Base-by-base conservation (phyloP, 2,329 filamentous ascomycete species). In the Cladosporium sp. region DNA sequence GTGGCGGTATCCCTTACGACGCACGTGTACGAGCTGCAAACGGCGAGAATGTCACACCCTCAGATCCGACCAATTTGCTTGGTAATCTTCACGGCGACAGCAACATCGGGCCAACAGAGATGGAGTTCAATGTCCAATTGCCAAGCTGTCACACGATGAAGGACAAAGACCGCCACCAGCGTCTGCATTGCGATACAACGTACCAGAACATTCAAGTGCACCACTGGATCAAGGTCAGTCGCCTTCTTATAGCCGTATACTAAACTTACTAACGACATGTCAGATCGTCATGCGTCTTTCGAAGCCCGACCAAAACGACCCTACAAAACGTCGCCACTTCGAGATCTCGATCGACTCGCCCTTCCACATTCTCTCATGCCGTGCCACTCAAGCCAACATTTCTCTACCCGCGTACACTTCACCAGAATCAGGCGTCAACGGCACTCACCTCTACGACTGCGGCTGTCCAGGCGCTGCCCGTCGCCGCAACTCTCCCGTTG, bases 321-420 rank as follows among this genome's bases (percentile, higher is more conserved):
- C 91, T 0, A 79, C 78, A 1, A 92, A 92, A 69, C 84, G 91
- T 62, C 84, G 91, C 34, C 92, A 96, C 70, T 97, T 96, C 65
- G 92, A 97, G 73, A 96, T 96, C 66, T 96, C 91, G 64, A 97
- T 97, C 65, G 92, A 97, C 74, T 96, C 91, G 1, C 92, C 92
- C 0, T 93, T 97, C 70, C 93, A 93, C 61, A 90, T 96, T 45
- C 87, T 96, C 48, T 93, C 92, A 61, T 97, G 92, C 76, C 89
- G 89, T 61, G 91, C 92, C n/a, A 95, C 91, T 0, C 89, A 94
- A 70, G 88, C 90, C 50, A 96, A 96, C 72, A 96, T 89, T 24
- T 85, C 86, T 12, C 81, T 96, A 10, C 92, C 92, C 0, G 88
- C 89, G 15, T 97, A 97, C 71, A 85, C 84, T 8, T 81, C 76